phyloP scores from a whole-genome alignment of 2,329 filamentous ascomycete species.

The Alternaria sp. region DNA sequence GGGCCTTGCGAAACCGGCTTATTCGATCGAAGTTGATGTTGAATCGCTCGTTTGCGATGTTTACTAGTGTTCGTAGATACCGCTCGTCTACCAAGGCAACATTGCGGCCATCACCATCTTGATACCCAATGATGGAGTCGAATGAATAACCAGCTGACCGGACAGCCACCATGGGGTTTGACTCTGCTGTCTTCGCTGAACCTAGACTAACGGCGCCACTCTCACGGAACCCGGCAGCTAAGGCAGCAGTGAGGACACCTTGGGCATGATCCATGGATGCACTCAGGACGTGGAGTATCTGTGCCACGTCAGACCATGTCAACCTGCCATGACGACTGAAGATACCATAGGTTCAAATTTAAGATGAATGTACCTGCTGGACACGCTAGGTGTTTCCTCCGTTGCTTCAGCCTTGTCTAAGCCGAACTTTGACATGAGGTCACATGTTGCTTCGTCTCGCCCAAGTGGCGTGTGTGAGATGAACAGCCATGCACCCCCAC shows the following conservation, averaged over 20 bases:
- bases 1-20: conserved; percentile 64
- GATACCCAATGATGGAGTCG: conserved; percentile 77
- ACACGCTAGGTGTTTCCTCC: conserved; percentile 7
- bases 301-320: conserved; percentile 26
- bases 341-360: conserved; percentile 95
- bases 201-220: conserved; percentile 78
- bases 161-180: conserved; percentile 80
- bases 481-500: conserved; percentile 78
- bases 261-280: conserved; percentile 78
- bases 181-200: conserved; percentile 43
- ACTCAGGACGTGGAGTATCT: conserved; percentile 90
- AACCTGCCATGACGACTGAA: not conserved
- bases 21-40: conserved; percentile 72
- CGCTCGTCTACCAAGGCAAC: conserved; percentile 64
- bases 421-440: conserved; percentile 47
- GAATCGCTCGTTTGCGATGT: conserved; percentile 77
- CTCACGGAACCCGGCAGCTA: conserved; percentile 86
- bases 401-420: conserved; percentile 31
- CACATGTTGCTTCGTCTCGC: conserved; percentile 8
- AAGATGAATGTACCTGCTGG: conserved; percentile 71
- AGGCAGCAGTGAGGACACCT: conserved; percentile 73
- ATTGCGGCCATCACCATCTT: conserved; percentile 46
- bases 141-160: conserved; percentile 82
- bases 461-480: conserved; percentile 80
- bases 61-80: conserved; percentile 71